phyloP scores from a whole-genome alignment of 805 yeast species.

The Starmerella powellii region DNA sequence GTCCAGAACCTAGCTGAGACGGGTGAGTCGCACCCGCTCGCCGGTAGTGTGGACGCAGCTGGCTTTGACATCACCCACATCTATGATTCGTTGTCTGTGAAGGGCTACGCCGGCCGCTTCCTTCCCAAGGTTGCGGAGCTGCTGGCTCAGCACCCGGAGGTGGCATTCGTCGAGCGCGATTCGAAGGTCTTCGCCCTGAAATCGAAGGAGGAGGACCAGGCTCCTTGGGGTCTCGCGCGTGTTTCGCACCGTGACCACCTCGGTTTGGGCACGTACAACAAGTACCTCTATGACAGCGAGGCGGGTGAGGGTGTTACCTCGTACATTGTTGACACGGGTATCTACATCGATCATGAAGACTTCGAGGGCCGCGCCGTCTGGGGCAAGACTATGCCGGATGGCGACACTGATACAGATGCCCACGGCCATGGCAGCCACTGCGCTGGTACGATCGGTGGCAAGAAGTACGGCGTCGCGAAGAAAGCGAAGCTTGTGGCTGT shows the following conservation, averaged over 20 bases:
- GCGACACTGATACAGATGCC: conserved; percentile 36
- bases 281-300: conserved; percentile 46
- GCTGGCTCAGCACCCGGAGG: conserved; percentile 45
- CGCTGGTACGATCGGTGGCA: conserved; percentile 47
- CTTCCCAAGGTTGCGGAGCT: conserved; percentile 60
- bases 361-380: conserved; percentile 45
- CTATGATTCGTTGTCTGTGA: conserved; percentile 35
- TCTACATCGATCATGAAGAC: conserved; percentile 36
- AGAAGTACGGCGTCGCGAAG: conserved; percentile 46
- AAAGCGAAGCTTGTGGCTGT: conserved; percentile 46
- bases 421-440: conserved; percentile 53
- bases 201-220: conserved; percentile 43
- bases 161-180: conserved; percentile 55
- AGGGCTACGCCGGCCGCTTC: conserved; percentile 82
- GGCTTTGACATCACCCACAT: conserved; percentile 25
- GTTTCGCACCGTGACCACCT: conserved; percentile 54
- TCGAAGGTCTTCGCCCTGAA: conserved; percentile 41
- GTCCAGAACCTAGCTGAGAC: conserved; percentile 31
- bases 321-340: conserved; percentile 54
- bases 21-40: conserved; percentile 26
- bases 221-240: conserved; percentile 70
- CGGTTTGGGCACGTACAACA: conserved; percentile 45
- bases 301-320: conserved; percentile 35
- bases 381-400: conserved; percentile 43
- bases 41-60: conserved; percentile 10